Base-by-base conservation (phyloP, 2,329 filamentous ascomycete genomes). In the Ophiostoma himal-ulmi region DNA sequence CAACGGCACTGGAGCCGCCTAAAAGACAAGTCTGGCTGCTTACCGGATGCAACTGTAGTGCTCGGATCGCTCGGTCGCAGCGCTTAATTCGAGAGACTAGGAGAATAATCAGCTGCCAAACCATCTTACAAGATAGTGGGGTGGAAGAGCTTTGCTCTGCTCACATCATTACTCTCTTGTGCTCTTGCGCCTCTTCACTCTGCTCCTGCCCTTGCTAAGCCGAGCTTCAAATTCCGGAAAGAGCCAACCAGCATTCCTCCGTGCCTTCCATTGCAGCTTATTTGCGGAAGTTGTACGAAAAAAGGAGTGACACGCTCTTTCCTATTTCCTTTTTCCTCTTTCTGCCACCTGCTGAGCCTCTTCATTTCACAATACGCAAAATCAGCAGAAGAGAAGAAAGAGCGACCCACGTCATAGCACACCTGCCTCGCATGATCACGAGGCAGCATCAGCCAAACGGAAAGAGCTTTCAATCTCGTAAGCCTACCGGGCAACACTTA, bases 41-140 rank as follows among this genome's bases (percentile, higher is more conserved):
- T 48, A 8, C 20, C 17, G 44, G 13, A 22, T 67, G 22, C 37
- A 44, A 39, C 30, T 30, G 20, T 44, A 20, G 52, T 36, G 34
- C 44, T 69, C 70, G 70, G 70, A 71, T 69, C 62, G 57, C 34
- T 71, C 70, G 70, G 70, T 44, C 68, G 17, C 64, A 67, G 67
- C 41, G 65, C 69, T 64, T 26, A 60, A 48, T 41, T 60, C 22
- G 41, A 60, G 37, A 41, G 17, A 37, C 41, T 39, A 41, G 41
- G 41, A 70, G 44, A 67, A 48, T 48, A 48, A 39, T 48, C 44
- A 7, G 44, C 17, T 30, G 30, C 30, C 30, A 48, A 7, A 48
- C 44, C 44, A 48, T 30, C 30, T 30, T 30, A 30, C 37, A 52
- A 39, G 30, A 14, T 67, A 37, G 64, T 67, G 48, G 65, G 62